Base-by-base conservation (phyloP, 1,284 basidiomycete genomes). In the Ceratobasidium sp. region DNA sequence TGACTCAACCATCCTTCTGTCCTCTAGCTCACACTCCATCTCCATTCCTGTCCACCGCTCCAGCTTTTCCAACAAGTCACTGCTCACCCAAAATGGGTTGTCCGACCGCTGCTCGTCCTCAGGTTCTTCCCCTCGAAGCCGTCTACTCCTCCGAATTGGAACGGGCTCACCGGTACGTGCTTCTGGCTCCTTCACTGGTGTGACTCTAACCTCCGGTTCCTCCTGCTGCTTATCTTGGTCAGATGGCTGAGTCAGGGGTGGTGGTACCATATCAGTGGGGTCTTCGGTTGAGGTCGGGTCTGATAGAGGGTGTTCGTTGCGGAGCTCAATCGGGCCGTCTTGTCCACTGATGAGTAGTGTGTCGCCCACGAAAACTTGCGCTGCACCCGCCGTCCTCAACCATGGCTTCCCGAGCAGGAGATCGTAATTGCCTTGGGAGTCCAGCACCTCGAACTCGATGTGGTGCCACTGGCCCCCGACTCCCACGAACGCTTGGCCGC, bases 361-460 rank as follows among this genome's bases (percentile, higher is more conserved):
- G 43, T 44, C 43, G 43, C 43, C 43, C 25, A 29, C 25, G 49
- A 51, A 51, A 6, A n/a, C 13, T 51, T 51, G 49, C 17, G 6
- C n/a, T n/a, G 69, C 56, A 4, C 46, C 69, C 7, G 52, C 43
- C 8, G 44, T 13, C 19, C 57, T 19, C n/a, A 71, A 57, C 69
- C 69, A 71, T 4, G 40, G 2, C 32, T 71, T 71, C 6, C 69
- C 69, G 1, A 71, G 29, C 17, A 71, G 44, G 13, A 71, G 15
- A 17, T 71, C 57, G 43, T 44, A 71, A 4, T 32, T 11, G 13
- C 69, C 69, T 3, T 44, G 4, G 15, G 56, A 40, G 25, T 71
- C 69, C 3, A 71, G 54, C 15, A 71, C 69, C 29, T 71, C 57
- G 17, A 71, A 71, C 13, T 25, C 29, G 15, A 71, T 29, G 8